Evolutionary conservation across 345 rosid species (phyloP).

Genomic region (Garcia nutans): DNA sequence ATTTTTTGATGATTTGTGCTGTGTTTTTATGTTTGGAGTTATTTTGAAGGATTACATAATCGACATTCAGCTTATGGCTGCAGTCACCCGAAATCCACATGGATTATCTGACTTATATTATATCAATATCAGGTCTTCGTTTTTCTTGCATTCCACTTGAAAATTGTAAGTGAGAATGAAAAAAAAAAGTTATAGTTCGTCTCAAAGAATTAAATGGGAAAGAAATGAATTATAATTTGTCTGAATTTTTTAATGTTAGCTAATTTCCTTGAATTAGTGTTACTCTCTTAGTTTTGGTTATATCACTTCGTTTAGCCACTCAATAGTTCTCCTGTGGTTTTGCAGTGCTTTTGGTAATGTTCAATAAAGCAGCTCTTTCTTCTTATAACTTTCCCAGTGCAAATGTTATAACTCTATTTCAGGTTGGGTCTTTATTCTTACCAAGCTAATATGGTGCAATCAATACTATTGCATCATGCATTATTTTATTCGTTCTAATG

Average conservation of each 20-base stretch:
- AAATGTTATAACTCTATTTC: conserved; percentile 82
- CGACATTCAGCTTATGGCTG: not conserved
- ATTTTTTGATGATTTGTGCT: not conserved
- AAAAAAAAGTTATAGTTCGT: not conserved
- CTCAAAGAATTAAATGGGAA: not conserved
- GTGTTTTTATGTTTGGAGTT: not conserved
- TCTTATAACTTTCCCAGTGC: conserved; percentile 84
- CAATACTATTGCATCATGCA: not conserved
- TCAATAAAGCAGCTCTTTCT: conserved; percentile 99
- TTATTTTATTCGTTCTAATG: not conserved
- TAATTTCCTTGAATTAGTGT: not conserved
- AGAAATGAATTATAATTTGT: not conserved
- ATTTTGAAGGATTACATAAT: not conserved
- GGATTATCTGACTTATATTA: not conserved
- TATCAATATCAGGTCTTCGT: not conserved
- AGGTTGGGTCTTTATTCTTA: conserved; percentile 46
- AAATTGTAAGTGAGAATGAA: not conserved
- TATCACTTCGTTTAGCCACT: not conserved
- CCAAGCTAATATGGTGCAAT: not conserved
- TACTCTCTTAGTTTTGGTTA: not conserved
- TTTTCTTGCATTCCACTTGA: not conserved
- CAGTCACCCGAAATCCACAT: not conserved
- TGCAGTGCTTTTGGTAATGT: conserved; percentile 84
- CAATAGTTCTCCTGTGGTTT: conserved; percentile 1
- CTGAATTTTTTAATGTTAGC: not conserved